These are phyloP conservation scores for Artemisia argyi DNA, from an alignment of 129 eudicot genomes.

Conservation along the genomic window DNA sequence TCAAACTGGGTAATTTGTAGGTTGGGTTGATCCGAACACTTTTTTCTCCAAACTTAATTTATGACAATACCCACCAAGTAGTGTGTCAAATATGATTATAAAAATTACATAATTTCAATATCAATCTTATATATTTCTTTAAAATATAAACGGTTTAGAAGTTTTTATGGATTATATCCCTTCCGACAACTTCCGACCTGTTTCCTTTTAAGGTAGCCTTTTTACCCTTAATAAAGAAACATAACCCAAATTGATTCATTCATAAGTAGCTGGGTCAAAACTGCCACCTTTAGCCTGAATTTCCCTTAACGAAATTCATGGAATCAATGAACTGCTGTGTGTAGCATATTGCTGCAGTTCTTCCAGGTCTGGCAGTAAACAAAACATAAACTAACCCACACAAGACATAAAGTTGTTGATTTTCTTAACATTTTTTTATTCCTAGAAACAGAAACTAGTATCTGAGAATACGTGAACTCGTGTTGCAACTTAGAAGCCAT, in stretches of 20 bases:
- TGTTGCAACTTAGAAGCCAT: slow-evolving; percentile 10
- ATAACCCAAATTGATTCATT: background rate
- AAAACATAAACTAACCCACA: slow-evolving; percentile 19
- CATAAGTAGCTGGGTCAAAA: background rate
- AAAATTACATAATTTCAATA: background rate
- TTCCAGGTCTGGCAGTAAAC: background rate
- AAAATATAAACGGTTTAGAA: slow-evolving; percentile 2
- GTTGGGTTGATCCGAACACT: slow-evolving; percentile 2
- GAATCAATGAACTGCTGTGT: background rate
- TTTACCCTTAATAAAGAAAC: background rate
- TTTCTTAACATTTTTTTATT: background rate
- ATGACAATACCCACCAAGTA: background rate
- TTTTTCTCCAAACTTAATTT: background rate
- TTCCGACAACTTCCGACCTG: background rate
- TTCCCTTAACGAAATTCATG: background rate
- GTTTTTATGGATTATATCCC: background rate
- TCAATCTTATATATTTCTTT: background rate
- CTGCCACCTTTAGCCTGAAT: slow-evolving; percentile 14
- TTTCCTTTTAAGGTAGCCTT: background rate
- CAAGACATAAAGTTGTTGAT: background rate
- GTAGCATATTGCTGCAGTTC: slow-evolving; percentile 8
- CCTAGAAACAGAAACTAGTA: background rate
- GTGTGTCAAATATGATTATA: background rate
- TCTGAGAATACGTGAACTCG: slow-evolving; percentile 2
- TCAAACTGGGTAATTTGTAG: slow-evolving; percentile 8